Conservation (phyloP, 768 basidiomycete species). For the Lactarius pseudohatsudake region DNA sequence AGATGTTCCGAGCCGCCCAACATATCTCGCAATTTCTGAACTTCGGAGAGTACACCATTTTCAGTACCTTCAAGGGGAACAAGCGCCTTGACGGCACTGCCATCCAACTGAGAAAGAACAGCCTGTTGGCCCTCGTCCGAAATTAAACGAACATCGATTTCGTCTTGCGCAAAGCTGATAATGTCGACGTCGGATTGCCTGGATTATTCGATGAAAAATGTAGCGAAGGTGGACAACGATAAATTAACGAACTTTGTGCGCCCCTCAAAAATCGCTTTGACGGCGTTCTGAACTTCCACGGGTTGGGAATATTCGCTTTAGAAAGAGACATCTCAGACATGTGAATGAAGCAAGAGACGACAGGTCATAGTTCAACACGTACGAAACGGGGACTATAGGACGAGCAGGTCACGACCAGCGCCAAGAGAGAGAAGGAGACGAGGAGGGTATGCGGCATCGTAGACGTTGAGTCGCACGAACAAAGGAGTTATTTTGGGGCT, state of each 20-base stretch:
- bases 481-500: slow-evolving; percentile 1
- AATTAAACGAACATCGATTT: slow-evolving; percentile 37
- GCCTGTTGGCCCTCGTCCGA: slow-evolving; percentile 36
- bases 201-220: slow-evolving; percentile 12
- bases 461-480: neutral
- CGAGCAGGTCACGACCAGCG: slow-evolving; percentile 47
- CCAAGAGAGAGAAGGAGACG: slow-evolving; percentile 42
- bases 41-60: slow-evolving; percentile 31
- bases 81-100: slow-evolving; percentile 34
- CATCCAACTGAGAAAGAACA: slow-evolving; percentile 34
- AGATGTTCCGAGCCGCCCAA: slow-evolving; percentile 28
- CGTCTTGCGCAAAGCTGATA: slow-evolving; percentile 28
- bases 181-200: slow-evolving; percentile 30
- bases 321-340: neutral
- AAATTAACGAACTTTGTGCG: slow-evolving; percentile 37
- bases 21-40: slow-evolving; percentile 33
- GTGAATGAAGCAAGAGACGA: neutral
- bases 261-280: slow-evolving; percentile 41
- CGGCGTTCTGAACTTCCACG: slow-evolving; percentile 34
- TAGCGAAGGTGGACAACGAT: slow-evolving; percentile 7
- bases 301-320: slow-evolving; percentile 24
- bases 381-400: slow-evolving; percentile 37
- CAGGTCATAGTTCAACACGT: slow-evolving; percentile 32
- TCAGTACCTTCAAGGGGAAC: slow-evolving; percentile 33
- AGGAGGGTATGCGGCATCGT: slow-evolving; percentile 42